Evolutionary conservation across 371 early-diverging fungal genomes (phyloP).

Genomic region (Blakeslea trispora): DNA sequence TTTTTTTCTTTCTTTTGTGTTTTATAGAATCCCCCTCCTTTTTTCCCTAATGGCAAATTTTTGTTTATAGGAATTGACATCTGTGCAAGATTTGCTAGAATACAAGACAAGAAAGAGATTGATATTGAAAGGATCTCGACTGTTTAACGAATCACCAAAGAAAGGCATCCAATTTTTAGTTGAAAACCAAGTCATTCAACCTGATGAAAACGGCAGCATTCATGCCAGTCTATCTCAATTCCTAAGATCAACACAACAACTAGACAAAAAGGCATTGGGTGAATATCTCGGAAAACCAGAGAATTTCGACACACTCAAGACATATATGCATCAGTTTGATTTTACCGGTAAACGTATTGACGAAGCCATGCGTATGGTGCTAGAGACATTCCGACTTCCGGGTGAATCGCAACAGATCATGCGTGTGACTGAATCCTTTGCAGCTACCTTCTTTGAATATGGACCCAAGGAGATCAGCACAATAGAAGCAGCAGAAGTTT

Average conservation of each 20-base stretch:
- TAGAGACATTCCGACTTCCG: constrained; percentile 88
- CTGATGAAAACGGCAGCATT: constrained; percentile 51
- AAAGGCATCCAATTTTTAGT: constrained; percentile 75
- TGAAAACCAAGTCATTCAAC: constrained; percentile 53
- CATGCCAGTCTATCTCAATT: constrained; percentile 69
- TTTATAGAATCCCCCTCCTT: too few species aligned
- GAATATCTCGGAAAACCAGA: constrained; percentile 87
- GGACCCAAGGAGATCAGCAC: constrained; percentile 66
- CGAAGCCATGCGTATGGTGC: constrained; percentile 81
- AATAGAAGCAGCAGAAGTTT: constrained; percentile 75
- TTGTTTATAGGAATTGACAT: constrained; percentile 27
- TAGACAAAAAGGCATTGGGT: constrained; percentile 83
- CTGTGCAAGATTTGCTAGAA: constrained; percentile 36
- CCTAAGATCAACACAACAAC: constrained; percentile 68
- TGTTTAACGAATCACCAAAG: constrained; percentile 87
- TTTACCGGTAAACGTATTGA: constrained; percentile 84
- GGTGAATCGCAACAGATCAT: constrained; percentile 96
- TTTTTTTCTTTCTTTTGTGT: too few species aligned
- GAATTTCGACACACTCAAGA: constrained; percentile 74
- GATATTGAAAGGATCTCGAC: constrained; percentile 73
- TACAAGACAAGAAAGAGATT: constrained; percentile 65
- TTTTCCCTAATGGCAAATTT: too few species aligned
- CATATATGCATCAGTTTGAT: constrained; percentile 83
- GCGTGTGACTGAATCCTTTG: constrained; percentile 87
- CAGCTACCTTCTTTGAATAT: constrained; percentile 72